Conservation (phyloP, 345 rosid species). For the Physaria fendleri region DNA sequence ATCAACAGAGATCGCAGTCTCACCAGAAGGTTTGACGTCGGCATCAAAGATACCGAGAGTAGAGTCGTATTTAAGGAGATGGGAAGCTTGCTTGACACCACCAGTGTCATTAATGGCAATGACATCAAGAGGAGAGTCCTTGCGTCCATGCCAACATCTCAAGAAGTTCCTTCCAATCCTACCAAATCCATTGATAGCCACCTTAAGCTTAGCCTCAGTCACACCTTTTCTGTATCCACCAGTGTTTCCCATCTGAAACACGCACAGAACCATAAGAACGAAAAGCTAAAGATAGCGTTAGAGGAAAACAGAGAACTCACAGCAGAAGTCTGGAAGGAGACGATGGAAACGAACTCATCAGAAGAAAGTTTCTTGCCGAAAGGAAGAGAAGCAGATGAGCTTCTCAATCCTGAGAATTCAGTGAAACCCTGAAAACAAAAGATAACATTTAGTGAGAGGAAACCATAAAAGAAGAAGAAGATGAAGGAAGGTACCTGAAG, state of each 20-base stretch:
- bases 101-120: slow-evolving; percentile 83
- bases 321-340: slow-evolving; percentile 72
- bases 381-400: slow-evolving; percentile 54
- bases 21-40: slow-evolving; percentile 78
- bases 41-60: slow-evolving; percentile 91
- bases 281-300: background rate
- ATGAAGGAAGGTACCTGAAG: slow-evolving; percentile 45
- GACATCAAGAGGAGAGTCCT: slow-evolving; percentile 83
- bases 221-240: slow-evolving; percentile 64
- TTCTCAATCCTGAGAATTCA: slow-evolving; percentile 71
- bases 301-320: slow-evolving; percentile 39
- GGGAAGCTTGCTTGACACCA: slow-evolving; percentile 90
- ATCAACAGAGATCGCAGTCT: slow-evolving; percentile 68
- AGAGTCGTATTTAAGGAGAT: slow-evolving; percentile 91
- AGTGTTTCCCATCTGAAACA: slow-evolving; percentile 50
- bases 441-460: background rate
- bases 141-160: slow-evolving; percentile 96
- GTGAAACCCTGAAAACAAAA: slow-evolving; percentile 48
- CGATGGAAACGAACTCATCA: slow-evolving; percentile 55
- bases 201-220: slow-evolving; percentile 76
- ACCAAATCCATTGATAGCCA: slow-evolving; percentile 91
- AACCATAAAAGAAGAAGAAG: background rate
- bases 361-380: slow-evolving; percentile 50
- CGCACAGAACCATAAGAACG: background rate
- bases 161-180: slow-evolving; percentile 93